Evolutionary conservation across 371 early-diverging fungal genomes (phyloP).

Genomic region (Choanephora cucurbitarum): DNA sequence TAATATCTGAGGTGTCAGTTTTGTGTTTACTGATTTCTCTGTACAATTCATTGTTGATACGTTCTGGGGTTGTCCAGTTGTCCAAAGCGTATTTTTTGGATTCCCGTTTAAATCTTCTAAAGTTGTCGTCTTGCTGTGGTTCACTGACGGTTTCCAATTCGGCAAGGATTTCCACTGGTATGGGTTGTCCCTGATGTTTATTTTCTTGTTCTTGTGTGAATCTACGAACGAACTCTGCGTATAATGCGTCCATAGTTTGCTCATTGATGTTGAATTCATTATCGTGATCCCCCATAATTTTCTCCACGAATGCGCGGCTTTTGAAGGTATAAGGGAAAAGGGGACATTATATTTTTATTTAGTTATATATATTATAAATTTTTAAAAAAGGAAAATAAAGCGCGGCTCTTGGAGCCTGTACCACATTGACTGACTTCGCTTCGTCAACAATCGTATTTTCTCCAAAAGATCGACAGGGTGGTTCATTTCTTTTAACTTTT

Average conservation of each 20-base stretch:
- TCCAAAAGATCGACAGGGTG: no score
- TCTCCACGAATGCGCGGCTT: not conserved
- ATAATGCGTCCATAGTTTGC: not conserved
- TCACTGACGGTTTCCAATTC: constrained; percentile 1
- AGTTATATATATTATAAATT: no score
- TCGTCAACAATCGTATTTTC: no score
- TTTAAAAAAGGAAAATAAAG: no score
- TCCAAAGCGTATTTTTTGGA: constrained; percentile 3
- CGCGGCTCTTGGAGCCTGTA: no score
- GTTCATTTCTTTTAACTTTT: no score
- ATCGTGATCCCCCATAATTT: not conserved
- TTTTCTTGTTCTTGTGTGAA: not conserved
- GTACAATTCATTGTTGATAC: constrained; percentile 1
- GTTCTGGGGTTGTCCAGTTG: constrained; percentile 8
- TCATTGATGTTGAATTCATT: not conserved
- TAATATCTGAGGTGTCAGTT: not conserved
- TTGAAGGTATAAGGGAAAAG: not conserved
- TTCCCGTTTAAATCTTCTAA: not conserved
- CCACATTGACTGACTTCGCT: no score
- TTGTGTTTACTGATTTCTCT: not conserved
- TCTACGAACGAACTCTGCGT: not conserved
- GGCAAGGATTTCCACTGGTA: constrained; percentile 10
- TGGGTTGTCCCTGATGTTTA: no score
- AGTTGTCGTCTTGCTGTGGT: constrained; percentile 5
- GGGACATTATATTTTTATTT: no score